A percentile compares a stretch with the other conserved stretches of the same genome.
Evolutionary conservation across 2,329 filamentous ascomycete species (phyloP).

Genomic region (Ceratocystiopsis minuta): DNA sequence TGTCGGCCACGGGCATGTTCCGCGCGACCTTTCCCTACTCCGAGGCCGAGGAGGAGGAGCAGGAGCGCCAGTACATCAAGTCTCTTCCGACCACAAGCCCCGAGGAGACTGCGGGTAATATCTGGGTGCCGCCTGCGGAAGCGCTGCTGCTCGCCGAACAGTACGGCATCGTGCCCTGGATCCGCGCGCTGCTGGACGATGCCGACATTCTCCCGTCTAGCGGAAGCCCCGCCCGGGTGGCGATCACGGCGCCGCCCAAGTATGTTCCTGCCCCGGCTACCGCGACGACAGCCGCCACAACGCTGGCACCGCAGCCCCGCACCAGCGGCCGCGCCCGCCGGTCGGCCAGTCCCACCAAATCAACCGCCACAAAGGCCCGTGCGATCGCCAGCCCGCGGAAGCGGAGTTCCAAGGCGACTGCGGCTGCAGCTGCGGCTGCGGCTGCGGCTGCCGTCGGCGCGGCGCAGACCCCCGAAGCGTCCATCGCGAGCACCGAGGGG

Average conservation of each 20-base stretch:
- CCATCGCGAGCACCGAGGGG: constrained; percentile 14
- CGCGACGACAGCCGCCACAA: constrained; percentile 4
- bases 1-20: constrained; percentile 83
- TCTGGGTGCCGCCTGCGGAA: constrained; percentile 78
- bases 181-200: constrained; percentile 82
- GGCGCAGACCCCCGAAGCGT: constrained; percentile 21
- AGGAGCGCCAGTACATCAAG: constrained; percentile 72
- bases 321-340: constrained; percentile 29
- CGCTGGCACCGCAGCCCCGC: constrained; percentile 18
- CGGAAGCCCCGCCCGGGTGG: constrained; percentile 44
- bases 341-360: constrained; percentile 40
- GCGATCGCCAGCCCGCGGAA: constrained; percentile 34
- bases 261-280: constrained; percentile 27
- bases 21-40: constrained; percentile 76
- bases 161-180: constrained; percentile 74
- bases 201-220: constrained; percentile 45
- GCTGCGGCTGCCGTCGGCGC: constrained; percentile 4
- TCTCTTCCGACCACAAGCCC: constrained; percentile 59
- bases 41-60: constrained; percentile 51
- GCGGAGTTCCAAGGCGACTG: constrained; percentile 25
- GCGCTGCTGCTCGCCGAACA: constrained; percentile 72
- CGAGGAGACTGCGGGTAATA: constrained; percentile 89
- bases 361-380: constrained; percentile 16
- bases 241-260: constrained; percentile 64
- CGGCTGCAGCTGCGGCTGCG: constrained; percentile 7